Conservation (phyloP, 805 yeast species). For the Isabelozyma heimii region DNA sequence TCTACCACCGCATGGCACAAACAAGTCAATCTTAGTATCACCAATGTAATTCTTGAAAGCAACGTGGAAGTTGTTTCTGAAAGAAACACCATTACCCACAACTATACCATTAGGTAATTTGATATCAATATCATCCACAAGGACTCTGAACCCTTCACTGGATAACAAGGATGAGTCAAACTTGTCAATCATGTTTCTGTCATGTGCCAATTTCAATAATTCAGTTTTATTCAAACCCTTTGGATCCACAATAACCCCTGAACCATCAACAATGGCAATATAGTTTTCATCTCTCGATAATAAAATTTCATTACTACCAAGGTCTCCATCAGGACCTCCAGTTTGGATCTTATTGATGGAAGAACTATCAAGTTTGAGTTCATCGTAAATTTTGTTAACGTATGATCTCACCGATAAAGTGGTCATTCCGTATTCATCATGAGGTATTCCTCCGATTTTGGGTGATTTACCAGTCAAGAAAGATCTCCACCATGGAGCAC, state of each 20-base stretch:
- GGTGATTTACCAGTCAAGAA: slow-evolving; percentile 96
- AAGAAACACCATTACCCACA: slow-evolving; percentile 80
- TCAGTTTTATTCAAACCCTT: slow-evolving; percentile 82
- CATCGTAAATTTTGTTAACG: slow-evolving; percentile 83
- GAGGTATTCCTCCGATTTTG: slow-evolving; percentile 93
- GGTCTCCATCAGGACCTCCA: slow-evolving; percentile 99
- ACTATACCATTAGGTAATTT: slow-evolving; percentile 72
- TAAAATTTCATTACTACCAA: slow-evolving; percentile 92
- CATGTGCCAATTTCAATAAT: slow-evolving; percentile 71
- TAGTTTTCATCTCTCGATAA: slow-evolving; percentile 81
- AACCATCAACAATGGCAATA: slow-evolving; percentile 90
- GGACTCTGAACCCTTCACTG: slow-evolving; percentile 72
- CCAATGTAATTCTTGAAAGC: slow-evolving; percentile 62
- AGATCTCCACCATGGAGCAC: slow-evolving; percentile 98
- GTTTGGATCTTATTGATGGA: slow-evolving; percentile 82
- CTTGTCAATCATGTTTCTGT: slow-evolving; percentile 68
- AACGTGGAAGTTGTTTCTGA: slow-evolving; percentile 88
- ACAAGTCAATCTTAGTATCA: slow-evolving; percentile 64
- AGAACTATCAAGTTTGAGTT: slow-evolving; percentile 58
- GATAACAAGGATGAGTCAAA: slow-evolving; percentile 70
- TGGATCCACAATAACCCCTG: slow-evolving; percentile 93
- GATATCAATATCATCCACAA: slow-evolving; percentile 81
- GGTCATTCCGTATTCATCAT: slow-evolving; percentile 97
- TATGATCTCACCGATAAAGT: slow-evolving; percentile 90
- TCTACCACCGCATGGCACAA: slow-evolving; percentile 99